Percentiles rank a stretch among this genome's conserved stretches.
These are phyloP conservation scores for Syzygium syzygioides DNA, from an alignment of 441 rosid genomes.

Conservation along the genomic window DNA sequence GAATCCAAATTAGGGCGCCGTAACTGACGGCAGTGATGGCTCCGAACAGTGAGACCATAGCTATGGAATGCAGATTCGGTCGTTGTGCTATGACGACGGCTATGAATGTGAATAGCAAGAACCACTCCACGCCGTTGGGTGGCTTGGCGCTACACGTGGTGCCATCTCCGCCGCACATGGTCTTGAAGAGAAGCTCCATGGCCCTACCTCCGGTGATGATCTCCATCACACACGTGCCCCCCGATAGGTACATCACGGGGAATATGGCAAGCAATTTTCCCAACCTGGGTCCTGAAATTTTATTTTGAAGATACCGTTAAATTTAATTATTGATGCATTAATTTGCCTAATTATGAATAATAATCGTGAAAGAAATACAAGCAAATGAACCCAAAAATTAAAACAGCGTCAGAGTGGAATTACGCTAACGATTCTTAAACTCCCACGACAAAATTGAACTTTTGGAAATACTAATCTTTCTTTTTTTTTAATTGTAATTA, in stretches of 20 bases:
- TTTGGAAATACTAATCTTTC: background rate
- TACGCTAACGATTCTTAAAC: background rate
- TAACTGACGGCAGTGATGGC: slow-evolving; percentile 26
- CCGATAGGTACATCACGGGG: slow-evolving; percentile 61
- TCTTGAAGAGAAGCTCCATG: slow-evolving; percentile 22
- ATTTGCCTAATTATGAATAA: background rate
- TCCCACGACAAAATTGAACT: background rate
- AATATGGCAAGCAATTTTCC: slow-evolving; percentile 44
- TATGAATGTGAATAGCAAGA: slow-evolving; percentile 32
- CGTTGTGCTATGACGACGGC: slow-evolving; percentile 32
- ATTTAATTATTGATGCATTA: background rate
- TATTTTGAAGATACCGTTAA: background rate
- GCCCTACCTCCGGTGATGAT: slow-evolving; percentile 40
- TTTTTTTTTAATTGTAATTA: background rate
- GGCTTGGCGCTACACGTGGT: slow-evolving; percentile 11
- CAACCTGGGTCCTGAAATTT: slow-evolving; percentile 25
- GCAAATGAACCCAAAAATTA: background rate
- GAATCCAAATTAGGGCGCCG: slow-evolving; percentile 27
- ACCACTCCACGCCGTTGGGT: slow-evolving; percentile 26
- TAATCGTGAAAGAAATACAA: background rate
- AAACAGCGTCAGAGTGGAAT: background rate
- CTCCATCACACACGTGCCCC: slow-evolving; percentile 43
- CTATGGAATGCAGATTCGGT: slow-evolving; percentile 37
- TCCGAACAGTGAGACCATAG: slow-evolving; percentile 30
- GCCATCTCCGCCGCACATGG: slow-evolving; percentile 9